phyloP scores from a whole-genome alignment of 1,139 yeast species.

The Yamadazyma buinensis region DNA sequence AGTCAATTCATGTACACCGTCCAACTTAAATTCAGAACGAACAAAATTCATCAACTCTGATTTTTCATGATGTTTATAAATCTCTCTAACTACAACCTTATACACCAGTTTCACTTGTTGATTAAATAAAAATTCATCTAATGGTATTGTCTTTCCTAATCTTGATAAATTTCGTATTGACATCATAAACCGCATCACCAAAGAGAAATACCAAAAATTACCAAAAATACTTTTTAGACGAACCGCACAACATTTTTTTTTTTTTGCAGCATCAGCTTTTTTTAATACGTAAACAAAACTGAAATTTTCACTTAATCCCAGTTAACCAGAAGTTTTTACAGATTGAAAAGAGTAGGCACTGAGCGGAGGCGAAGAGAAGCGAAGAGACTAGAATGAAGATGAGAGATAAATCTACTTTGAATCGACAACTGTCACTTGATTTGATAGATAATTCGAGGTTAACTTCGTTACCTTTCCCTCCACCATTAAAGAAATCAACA shows the following conservation, averaged over 20 bases:
- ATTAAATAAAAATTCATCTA: constrained; percentile 42
- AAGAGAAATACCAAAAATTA: too few species aligned
- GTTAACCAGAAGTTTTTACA: too few species aligned
- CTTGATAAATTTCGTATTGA: too few species aligned
- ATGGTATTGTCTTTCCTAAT: constrained; percentile 22
- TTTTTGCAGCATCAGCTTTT: neutral
- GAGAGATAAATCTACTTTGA: constrained; percentile 1
- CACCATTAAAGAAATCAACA: constrained; percentile 34
- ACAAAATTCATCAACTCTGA: constrained; percentile 31
- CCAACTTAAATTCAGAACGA: constrained; percentile 32
- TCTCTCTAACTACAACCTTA: constrained; percentile 29
- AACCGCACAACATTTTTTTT: too few species aligned
- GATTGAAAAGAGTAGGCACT: too few species aligned
- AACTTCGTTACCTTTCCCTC: constrained; percentile 66
- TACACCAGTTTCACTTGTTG: constrained; percentile 31
- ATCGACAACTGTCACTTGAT: constrained; percentile 51
- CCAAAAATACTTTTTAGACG: too few species aligned
- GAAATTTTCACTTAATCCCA: too few species aligned
- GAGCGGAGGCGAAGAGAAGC: neutral
- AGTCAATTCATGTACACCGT: constrained; percentile 25
- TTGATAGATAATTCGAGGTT: constrained; percentile 57
- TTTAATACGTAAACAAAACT: neutral
- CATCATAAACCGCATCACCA: too few species aligned
- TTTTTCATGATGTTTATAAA: constrained; percentile 37
- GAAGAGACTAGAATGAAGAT: neutral